Base-by-base conservation (phyloP, 805 yeast species). In the Candida mattraensis region DNA sequence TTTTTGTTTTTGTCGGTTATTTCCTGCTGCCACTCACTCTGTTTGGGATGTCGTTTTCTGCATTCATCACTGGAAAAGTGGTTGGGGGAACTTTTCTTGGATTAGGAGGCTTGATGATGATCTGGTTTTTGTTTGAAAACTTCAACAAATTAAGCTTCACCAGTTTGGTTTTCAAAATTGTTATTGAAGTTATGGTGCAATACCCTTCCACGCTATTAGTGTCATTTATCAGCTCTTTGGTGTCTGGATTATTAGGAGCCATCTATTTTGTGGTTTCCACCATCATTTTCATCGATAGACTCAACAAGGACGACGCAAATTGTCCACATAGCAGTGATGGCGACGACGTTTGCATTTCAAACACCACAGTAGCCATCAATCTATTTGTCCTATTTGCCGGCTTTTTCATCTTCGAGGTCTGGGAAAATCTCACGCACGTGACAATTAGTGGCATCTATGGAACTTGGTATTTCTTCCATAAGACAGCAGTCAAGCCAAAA, bases 391-490 rank as follows among this genome's bases (percentile, higher is more conserved):
- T 87, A 46, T 86, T 89, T 59, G 83, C 91, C 5, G 95, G 95
- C 13, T 88, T 76, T 56, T 83, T 78, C 58, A 76, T 87, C 41
- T 74, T 93, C 18, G 96, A 87, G 61, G 93, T 88, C 13, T 67
- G 86, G 39, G 79, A 80, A 61, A 87, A 85, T 51, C 70, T 85
- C 11, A 80, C 87, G 23, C 95, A 89, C 54, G 84, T 83, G 15
- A 76, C 88, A 1, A 79, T 87, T 30, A 72, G 91, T 16, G 95
- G 95, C 17, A 78, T 87, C 13, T 89, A 76, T 56, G 96, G 96
- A 7, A 76, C 91, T 7, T 89, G 97, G 96, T 88, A 86, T 61
- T 89, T 87, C 61, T 73, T 84, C 60, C 53, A 53, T 29, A 37
- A 45, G 7, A 34, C 54, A 8, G 74, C 83, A 13, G 69, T 70